Evolutionary conservation across 2,329 filamentous ascomycete species (phyloP), one percentile per base, ranked within the genome.

Genomic region (Fusarium anguioides): DNA sequence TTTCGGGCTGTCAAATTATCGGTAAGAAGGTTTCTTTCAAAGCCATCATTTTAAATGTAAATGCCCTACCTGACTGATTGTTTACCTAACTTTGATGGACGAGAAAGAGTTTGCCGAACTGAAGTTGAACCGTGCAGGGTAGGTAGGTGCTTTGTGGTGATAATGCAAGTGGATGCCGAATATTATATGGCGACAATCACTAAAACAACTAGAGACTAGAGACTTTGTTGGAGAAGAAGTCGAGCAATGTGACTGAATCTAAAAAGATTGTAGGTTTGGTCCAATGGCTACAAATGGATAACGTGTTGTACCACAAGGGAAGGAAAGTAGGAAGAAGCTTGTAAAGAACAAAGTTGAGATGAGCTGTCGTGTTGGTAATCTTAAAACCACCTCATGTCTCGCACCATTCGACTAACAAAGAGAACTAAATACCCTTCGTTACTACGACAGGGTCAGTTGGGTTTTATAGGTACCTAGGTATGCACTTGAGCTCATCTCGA

Each of bases 301-400:
- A 26, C 24, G 24, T 26, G 10, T n/a, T n/a, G 24, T 26, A 26
- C 6, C 6, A 41, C 18, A 45, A 27, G 26, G 15, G 12, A 20
- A 49, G 15, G 27, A 60, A 26, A 36, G n/a, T 23, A 54, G 42
- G 41, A 9, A 39, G 20, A 37, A 23, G 50, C 27, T 24, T 45
- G 23, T 47, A 47, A 59, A 58, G 51, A 61, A 60, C 23, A 64
- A 49, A 63, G 42, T 49, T 60, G 62, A 64, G 61, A 60, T 64
- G 57, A 62, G 48, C 66, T 75, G 74, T 74, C 26, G 39, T 45
- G 17, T 77, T 75, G 75, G 76, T 74, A 74, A 76, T 75, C 72
- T 74, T 73, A 75, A 79, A 71, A 74, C 75, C 70, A 76, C 75
- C 78, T 78, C 75, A 71, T 76, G 75, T 78, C 77, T 81, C 77